Evolutionary conservation across 169 alveolate species (phyloP).

Genomic region (Theileria orientalis): DNA sequence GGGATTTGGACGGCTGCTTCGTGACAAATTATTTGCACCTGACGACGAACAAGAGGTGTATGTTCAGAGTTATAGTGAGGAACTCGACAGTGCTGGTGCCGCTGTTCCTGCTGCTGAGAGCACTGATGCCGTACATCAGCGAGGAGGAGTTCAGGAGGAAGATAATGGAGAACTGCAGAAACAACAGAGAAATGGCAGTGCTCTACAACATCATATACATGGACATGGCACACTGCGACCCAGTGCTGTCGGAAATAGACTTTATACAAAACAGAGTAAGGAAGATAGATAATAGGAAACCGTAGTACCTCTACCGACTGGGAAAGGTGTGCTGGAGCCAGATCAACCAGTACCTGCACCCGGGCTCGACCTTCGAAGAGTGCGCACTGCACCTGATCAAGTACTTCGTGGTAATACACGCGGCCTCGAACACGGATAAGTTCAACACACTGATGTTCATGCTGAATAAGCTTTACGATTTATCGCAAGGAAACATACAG

Average conservation of each 20-base stretch:
- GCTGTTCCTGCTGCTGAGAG: slow-evolving; percentile 47
- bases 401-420: slow-evolving; percentile 92
- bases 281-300: neutral
- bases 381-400: slow-evolving; percentile 91
- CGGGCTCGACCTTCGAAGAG: slow-evolving; percentile 90
- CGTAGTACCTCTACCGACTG: slow-evolving; percentile 74
- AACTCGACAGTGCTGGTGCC: slow-evolving; percentile 54
- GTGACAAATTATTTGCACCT: slow-evolving; percentile 69
- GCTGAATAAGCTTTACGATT: slow-evolving; percentile 92
- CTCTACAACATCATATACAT: slow-evolving; percentile 61
- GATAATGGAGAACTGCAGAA: slow-evolving; percentile 64
- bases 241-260: slow-evolving; percentile 79
- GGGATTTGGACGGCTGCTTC: slow-evolving; percentile 73
- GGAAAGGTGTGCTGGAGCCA: slow-evolving; percentile 80
- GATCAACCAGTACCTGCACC: slow-evolving; percentile 77
- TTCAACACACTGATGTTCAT: slow-evolving; percentile 90
- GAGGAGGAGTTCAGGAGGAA: slow-evolving; percentile 64
- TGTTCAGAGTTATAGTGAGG: slow-evolving; percentile 68
- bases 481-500: slow-evolving; percentile 84
- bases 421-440: slow-evolving; percentile 88
- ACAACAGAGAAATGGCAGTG: slow-evolving; percentile 62
- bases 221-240: slow-evolving; percentile 68
- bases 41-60: slow-evolving; percentile 74
- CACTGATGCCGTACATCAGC: slow-evolving; percentile 49
- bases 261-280: slow-evolving; percentile 76